A percentile compares a stretch with the other conserved stretches of the same genome.
These are phyloP conservation scores for Phaseolus coccineus DNA, from an alignment of 331 rosid genomes.

Conservation along the genomic window DNA sequence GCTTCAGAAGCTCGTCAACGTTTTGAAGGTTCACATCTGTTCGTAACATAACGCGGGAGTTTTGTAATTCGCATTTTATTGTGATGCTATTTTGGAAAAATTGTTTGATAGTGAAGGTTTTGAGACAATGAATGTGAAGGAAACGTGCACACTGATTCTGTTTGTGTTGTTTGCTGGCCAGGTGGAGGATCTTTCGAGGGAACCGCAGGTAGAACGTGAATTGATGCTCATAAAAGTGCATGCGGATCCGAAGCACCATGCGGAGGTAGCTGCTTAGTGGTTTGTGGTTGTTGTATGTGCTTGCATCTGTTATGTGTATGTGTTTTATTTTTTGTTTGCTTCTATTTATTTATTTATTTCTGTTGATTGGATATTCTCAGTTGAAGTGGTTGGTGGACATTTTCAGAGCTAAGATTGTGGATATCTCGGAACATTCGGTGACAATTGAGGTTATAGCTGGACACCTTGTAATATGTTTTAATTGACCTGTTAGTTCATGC, in stretches of 20 bases:
- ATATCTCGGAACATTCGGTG: slow-evolving; percentile 76
- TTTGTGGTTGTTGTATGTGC: slow-evolving; percentile 12
- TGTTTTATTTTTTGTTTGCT: slow-evolving; percentile 21
- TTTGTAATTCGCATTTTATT: not conserved
- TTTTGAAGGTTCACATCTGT: slow-evolving; percentile 49
- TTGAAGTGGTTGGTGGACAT: slow-evolving; percentile 84
- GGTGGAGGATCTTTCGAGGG: slow-evolving; percentile 88
- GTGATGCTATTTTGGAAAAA: not conserved
- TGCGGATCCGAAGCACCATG: slow-evolving; percentile 60
- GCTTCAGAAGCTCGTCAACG: slow-evolving; percentile 66
- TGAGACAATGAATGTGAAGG: not conserved
- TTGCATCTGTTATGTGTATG: not conserved
- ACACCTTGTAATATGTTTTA: slow-evolving; percentile 11
- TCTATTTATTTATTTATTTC: slow-evolving; percentile 26
- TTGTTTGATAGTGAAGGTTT: not conserved
- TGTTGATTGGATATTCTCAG: slow-evolving; percentile 51
- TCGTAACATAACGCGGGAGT: not conserved
- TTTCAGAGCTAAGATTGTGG: slow-evolving; percentile 86
- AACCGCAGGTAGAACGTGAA: slow-evolving; percentile 93
- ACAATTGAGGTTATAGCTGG: slow-evolving; percentile 78
- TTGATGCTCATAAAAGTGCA: slow-evolving; percentile 83
- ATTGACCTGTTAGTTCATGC: not conserved
- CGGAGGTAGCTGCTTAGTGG: slow-evolving; percentile 62
- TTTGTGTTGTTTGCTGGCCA: slow-evolving; percentile 32
- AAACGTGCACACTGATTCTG: not conserved